Evolutionary conservation across 148 eudicot species (phyloP), one percentile per base, ranked within the genome.

Genomic region (Camellia japonica): DNA sequence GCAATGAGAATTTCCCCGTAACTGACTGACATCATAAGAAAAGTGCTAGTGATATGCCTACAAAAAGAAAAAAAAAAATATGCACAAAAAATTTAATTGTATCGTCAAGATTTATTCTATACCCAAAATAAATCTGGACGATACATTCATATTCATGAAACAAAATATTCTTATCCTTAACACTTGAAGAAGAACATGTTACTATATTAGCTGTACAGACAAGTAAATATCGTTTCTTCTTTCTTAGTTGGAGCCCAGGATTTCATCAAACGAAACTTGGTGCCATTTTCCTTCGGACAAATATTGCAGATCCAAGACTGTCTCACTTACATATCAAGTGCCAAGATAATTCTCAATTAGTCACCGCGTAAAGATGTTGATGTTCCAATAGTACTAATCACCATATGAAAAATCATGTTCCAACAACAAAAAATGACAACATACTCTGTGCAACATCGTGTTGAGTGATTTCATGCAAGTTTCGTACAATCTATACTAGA

Each of bases 231-330:
- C 6, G 5, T 30, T 42, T 71, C 49, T 74, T 56, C 64, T 11
- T 74, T 12, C 20, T 7, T 23, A 74, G 23, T 52, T n/a, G 78
- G 41, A 75, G 44, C 51, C 41, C 2, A 13, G 23, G 6, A 46
- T 59, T 42, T 41, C 67, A 8, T 46, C 56, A 59, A 5, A 56
- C 59, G 46, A 71, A 44, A 44, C 58, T 79, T 12, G 6, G 41
- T 15, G 46, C 55, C 5, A 44, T 60, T 20, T 64, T 80, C 52
- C 63, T 64, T 73, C 54, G 3, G 76, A 20, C 2, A 42, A 12
- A 20, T 19, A 68, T 73, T 56, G 65, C 59, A 82, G 86, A 78
- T 87, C 92, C 42, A 75, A 76, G 55, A 89, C 87, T 67, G 86
- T 70, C 78, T 87, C 92, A 4, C 92, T 87, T 87, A 19, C 66